Evolutionary conservation across 192 early-diverging fungal genomes (phyloP), one percentile per base, ranked within the genome.

Genomic region (Umbelopsis isabellina): DNA sequence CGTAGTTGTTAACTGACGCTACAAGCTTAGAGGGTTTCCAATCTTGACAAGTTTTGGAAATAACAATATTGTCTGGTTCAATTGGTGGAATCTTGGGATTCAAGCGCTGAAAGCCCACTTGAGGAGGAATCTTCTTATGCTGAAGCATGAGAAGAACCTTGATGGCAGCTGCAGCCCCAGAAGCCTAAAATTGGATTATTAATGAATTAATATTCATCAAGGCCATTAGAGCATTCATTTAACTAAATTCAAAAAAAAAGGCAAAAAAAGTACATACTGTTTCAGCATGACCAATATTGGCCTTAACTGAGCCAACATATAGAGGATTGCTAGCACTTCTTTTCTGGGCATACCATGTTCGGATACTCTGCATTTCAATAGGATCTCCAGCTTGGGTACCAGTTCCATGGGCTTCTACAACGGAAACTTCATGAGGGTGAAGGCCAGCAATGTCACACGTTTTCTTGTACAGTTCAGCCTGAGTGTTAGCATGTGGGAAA

Each of bases 331-430:
- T 66, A 6, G 51, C 45, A 2, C 30, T 37, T 35, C 65, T 33
- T 33, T 41, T 45, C n/a, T 46, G 52, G 46, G 33, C 68, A 25
- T 48, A 69, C 18, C 33, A 33, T 21, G 33, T 33, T n/a, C 37
- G 33, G 18, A 69, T 21, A 22, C 35, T 41, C 41, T 49, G 68
- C 13, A 69, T 41, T 52, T 69, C 68, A 7, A 49, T 33, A 10
- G 45, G 35, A 69, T 69, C 68, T 4, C 68, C 68, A 45, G 65
- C 51, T 15, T 52, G 68, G 6, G 68, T 69, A 49, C 68, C 68
- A 12, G 68, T 69, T 41, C 68, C 68, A 41, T 69, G 68, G n/a
- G 47, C 47, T 49, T 69, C 68, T 18, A 69, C 68, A 13, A 20
- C 33, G 13, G 18, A 21, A 10, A 69, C 21, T 18, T 69, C 52